Evolutionary conservation across 257 asterid genomes (phyloP).

Genomic region (Lantana camara): DNA sequence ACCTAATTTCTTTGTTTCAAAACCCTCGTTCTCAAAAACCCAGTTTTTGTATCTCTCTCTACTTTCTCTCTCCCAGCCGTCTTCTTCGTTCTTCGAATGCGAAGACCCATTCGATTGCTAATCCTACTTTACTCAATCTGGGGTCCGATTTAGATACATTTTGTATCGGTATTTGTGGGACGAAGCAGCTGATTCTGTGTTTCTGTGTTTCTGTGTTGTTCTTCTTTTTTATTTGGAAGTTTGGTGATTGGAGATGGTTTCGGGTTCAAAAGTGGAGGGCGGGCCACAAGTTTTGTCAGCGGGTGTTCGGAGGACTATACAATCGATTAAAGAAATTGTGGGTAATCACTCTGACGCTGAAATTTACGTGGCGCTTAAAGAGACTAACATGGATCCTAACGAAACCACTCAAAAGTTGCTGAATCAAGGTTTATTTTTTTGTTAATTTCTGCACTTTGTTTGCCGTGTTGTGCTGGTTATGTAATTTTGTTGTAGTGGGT

Average conservation of each 20-base stretch:
- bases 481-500: background rate
- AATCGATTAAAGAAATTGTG: constrained; percentile 80
- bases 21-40: constrained; percentile 62
- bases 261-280: constrained; percentile 63
- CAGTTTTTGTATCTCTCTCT: background rate
- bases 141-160: constrained; percentile 23
- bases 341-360: constrained; percentile 90
- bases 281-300: constrained; percentile 70
- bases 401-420: constrained; percentile 90
- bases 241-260: constrained; percentile 61
- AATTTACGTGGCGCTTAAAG: constrained; percentile 80
- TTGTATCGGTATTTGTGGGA: background rate
- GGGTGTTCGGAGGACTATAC: constrained; percentile 78
- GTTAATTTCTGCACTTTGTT: background rate
- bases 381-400: constrained; percentile 92
- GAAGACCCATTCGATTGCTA: constrained; percentile 28
- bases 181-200: constrained; percentile 4
- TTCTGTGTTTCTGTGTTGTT: constrained; percentile 20
- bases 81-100: constrained; percentile 34
- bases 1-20: constrained; percentile 33
- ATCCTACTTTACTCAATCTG: constrained; percentile 27
- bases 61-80: constrained; percentile 43
- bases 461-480: background rate
- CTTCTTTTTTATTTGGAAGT: constrained; percentile 23
- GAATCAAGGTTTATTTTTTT: constrained; percentile 64